Conservation (phyloP, 2,329 filamentous ascomycete species). For the Fusarium stilboides region DNA sequence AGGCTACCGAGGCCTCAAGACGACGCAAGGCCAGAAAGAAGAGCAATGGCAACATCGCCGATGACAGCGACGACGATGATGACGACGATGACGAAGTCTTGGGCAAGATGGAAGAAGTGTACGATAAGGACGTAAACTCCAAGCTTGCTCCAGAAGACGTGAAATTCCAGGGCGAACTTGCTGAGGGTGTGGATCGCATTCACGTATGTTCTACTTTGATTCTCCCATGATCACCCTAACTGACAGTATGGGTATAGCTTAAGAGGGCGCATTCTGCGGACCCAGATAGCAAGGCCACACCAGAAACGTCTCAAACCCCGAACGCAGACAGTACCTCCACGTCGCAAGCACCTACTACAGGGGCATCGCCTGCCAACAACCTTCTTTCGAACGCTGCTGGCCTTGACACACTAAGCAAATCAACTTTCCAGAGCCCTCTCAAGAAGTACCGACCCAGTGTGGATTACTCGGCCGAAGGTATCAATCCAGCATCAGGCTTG, state of each 20-base stretch:
- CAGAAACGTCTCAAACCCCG: conserved; percentile 55
- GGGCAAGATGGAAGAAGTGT: conserved; percentile 75
- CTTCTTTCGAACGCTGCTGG: conserved; percentile 25
- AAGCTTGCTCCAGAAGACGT: conserved; percentile 80
- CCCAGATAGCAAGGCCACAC: conserved; percentile 64
- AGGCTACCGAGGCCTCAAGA: conserved; percentile 67
- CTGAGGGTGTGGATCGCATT: conserved; percentile 86
- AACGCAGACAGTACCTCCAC: conserved; percentile 63
- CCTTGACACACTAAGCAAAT: conserved; percentile 53
- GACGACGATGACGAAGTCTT: conserved; percentile 75
- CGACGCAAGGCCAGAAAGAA: conserved; percentile 74
- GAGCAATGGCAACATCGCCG: conserved; percentile 76
- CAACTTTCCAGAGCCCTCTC: conserved; percentile 77
- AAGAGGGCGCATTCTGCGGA: conserved; percentile 86
- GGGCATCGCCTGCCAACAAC: conserved; percentile 35
- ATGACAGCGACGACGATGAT: conserved; percentile 83
- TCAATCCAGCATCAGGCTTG: conserved; percentile 51
- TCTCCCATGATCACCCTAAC: background rate
- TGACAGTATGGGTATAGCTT: conserved; percentile 66
- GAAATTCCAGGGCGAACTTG: conserved; percentile 79
- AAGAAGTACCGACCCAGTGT: conserved; percentile 80
- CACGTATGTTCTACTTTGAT: conserved; percentile 68
- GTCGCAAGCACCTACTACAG: conserved; percentile 30
- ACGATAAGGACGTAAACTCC: conserved; percentile 72
- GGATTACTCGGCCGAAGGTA: conserved; percentile 48